These are phyloP conservation scores for Naganishia vishniacii DNA, from an alignment of 768 basidiomycete species.

Conservation along the genomic window DNA sequence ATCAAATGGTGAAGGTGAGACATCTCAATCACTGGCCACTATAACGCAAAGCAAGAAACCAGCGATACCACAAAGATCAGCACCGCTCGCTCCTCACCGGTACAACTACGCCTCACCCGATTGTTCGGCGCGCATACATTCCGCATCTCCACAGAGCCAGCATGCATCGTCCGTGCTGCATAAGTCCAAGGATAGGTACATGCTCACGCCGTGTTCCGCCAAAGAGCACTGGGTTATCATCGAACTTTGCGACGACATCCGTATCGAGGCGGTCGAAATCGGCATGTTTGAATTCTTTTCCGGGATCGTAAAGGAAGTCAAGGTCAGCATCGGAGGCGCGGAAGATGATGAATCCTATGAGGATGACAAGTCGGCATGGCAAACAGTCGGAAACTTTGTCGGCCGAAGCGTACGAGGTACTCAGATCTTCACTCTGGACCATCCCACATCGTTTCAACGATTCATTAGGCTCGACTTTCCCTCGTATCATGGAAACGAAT, in stretches of 20 bases:
- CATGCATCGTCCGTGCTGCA: slow-evolving; percentile 77
- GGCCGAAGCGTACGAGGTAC: slow-evolving; percentile 81
- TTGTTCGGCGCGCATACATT: slow-evolving; percentile 88
- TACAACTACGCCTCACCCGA: slow-evolving; percentile 93
- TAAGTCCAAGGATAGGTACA: slow-evolving; percentile 85
- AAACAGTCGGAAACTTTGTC: slow-evolving; percentile 64
- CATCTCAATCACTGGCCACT: too few relatives aligned
- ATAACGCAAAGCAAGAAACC: too few relatives aligned
- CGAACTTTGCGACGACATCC: slow-evolving; percentile 94
- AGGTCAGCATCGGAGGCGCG: slow-evolving; percentile 61
- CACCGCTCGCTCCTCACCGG: slow-evolving; percentile 52
- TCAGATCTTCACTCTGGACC: slow-evolving; percentile 42
- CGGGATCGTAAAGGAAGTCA: slow-evolving; percentile 88
- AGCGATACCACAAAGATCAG: slow-evolving; percentile 15
- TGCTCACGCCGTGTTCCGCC: slow-evolving; percentile 82
- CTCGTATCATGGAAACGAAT: slow-evolving; percentile 88
- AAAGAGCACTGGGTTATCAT: slow-evolving; percentile 73
- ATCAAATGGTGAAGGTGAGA: too few relatives aligned
- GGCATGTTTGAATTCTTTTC: slow-evolving; percentile 98
- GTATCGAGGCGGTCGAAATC: slow-evolving; percentile 90
- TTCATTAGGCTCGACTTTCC: slow-evolving; percentile 91
- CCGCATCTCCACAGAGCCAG: slow-evolving; percentile 71
- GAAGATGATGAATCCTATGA: slow-evolving; percentile 40
- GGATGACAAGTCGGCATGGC: slow-evolving; percentile 55
- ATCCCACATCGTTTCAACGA: slow-evolving; percentile 65